Percentiles rank a stretch among this genome's conserved stretches.
Conservation (phyloP, 352 stramenopile species). For the Pythium guiyangense region DNA sequence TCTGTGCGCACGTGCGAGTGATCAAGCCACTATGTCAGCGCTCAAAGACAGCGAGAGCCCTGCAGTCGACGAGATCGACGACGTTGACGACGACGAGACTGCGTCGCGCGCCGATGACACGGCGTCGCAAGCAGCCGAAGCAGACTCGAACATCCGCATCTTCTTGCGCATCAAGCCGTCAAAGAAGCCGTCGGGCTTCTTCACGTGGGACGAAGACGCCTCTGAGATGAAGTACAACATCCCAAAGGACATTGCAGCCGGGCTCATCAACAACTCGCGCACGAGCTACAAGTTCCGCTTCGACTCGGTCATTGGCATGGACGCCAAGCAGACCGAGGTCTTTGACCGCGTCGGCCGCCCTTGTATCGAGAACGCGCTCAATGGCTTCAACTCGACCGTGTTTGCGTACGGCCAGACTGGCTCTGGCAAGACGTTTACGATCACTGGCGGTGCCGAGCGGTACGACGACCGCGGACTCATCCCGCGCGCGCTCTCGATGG, state of each 20-base stretch:
- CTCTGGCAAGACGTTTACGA: constrained; percentile 95
- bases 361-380: constrained; percentile 79
- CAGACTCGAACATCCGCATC: constrained; percentile 85
- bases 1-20: not conserved
- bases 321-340: constrained; percentile 91
- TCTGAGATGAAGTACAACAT: constrained; percentile 73
- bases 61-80: constrained; percentile 3
- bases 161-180: constrained; percentile 89
- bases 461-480: constrained; percentile 96
- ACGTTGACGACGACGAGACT: constrained; percentile 9
- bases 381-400: constrained; percentile 97
- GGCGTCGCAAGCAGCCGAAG: constrained; percentile 12
- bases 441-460: constrained; percentile 91
- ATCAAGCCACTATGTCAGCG: too few relatives aligned
- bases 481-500: constrained; percentile 84
- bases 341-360: constrained; percentile 86
- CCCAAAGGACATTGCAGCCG: constrained; percentile 57
- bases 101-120: constrained; percentile 1
- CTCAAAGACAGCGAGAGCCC: constrained; percentile 4
- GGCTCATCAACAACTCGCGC: constrained; percentile 80
- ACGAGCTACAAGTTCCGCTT: constrained; percentile 92
- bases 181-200: constrained; percentile 69
- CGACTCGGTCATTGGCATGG: constrained; percentile 88
- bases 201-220: constrained; percentile 66
- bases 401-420: constrained; percentile 96